Evolutionary conservation across 805 yeast species (phyloP).

Genomic region (Zygotorulaspora florentina): DNA sequence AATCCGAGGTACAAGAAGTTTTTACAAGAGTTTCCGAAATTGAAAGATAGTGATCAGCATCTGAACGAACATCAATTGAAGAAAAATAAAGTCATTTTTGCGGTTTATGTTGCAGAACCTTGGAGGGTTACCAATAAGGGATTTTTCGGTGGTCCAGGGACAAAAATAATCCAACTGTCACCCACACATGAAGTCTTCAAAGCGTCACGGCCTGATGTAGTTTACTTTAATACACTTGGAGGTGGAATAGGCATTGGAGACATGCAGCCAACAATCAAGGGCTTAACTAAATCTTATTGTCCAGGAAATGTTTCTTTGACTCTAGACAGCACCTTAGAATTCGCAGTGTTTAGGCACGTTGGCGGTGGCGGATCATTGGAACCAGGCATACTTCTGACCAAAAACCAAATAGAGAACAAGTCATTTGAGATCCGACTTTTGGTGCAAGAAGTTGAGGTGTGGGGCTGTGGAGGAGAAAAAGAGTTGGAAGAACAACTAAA

Average conservation of each 20-base stretch:
- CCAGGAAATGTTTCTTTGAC: slow-evolving; percentile 82
- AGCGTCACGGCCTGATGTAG: slow-evolving; percentile 36
- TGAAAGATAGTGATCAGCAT: slow-evolving; percentile 33
- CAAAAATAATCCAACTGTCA: slow-evolving; percentile 59
- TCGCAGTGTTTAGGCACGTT: slow-evolving; percentile 70
- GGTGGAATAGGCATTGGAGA: slow-evolving; percentile 84
- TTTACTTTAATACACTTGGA: slow-evolving; percentile 68
- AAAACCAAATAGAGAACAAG: slow-evolving; percentile 20
- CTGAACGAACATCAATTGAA: slow-evolving; percentile 14
- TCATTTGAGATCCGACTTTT: slow-evolving; percentile 64
- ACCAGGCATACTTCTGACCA: slow-evolving; percentile 30
- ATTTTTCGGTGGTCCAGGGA: slow-evolving; percentile 60
- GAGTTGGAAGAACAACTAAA: slow-evolving; percentile 73
- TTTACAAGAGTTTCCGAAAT: slow-evolving; percentile 44
- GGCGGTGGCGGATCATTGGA: slow-evolving; percentile 51
- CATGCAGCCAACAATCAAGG: slow-evolving; percentile 56
- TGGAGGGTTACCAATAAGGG: slow-evolving; percentile 74
- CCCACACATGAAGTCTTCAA: slow-evolving; percentile 61
- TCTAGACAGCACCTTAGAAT: slow-evolving; percentile 72
- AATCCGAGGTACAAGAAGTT: slow-evolving; percentile 47
- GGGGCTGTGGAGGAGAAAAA: slow-evolving; percentile 84
- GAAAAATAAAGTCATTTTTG: slow-evolving; percentile 51
- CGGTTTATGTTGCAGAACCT: slow-evolving; percentile 61
- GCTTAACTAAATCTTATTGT: slow-evolving; percentile 41
- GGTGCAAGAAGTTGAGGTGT: slow-evolving; percentile 76